Evolutionary conservation across 345 rosid species (phyloP).

Genomic region (Moricandia arvensis): DNA sequence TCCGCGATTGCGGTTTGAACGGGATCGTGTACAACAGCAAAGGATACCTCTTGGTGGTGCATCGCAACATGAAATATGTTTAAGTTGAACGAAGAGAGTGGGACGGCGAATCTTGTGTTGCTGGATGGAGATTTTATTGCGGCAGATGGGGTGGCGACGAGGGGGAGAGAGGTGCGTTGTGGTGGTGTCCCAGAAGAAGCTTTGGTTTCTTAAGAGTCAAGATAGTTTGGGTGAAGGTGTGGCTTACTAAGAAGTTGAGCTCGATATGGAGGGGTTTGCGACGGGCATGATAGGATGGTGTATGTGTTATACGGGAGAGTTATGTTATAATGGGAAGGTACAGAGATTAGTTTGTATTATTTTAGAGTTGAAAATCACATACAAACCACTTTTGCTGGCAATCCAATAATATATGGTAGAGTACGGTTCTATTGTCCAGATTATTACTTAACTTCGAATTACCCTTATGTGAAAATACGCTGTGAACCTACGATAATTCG

Average conservation of each 20-base stretch:
- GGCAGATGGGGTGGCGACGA: slow-evolving; percentile 62
- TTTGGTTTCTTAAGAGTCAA: slow-evolving; percentile 67
- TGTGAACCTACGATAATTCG: too few relatives aligned
- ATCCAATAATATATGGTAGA: slow-evolving; percentile 49
- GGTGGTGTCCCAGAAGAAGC: slow-evolving; percentile 52
- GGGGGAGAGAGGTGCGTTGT: slow-evolving; percentile 56
- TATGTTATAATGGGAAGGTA: slow-evolving; percentile 41
- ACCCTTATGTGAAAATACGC: too few relatives aligned
- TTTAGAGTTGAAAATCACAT: too few relatives aligned
- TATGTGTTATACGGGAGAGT: slow-evolving; percentile 73
- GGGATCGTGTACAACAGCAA: slow-evolving; percentile 75
- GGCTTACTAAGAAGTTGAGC: slow-evolving; percentile 60
- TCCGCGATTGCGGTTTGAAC: slow-evolving; percentile 58
- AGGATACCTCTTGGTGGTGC: slow-evolving; percentile 69
- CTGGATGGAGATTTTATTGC: slow-evolving; percentile 44
- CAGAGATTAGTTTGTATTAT: slow-evolving; percentile 41
- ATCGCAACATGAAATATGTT: slow-evolving; percentile 79
- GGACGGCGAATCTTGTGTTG: slow-evolving; percentile 56
- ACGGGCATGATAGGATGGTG: slow-evolving; percentile 66
- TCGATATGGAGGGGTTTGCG: slow-evolving; percentile 55
- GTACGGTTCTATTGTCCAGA: slow-evolving; percentile 66
- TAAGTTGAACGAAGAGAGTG: slow-evolving; percentile 69
- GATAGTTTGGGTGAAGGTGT: slow-evolving; percentile 77
- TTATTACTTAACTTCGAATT: too few relatives aligned
- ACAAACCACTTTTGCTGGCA: slow-evolving; percentile 52